These are phyloP conservation scores for Gracilaria vermiculophylla DNA, from an alignment of 23 red algal genomes.

Conservation along the genomic window DNA sequence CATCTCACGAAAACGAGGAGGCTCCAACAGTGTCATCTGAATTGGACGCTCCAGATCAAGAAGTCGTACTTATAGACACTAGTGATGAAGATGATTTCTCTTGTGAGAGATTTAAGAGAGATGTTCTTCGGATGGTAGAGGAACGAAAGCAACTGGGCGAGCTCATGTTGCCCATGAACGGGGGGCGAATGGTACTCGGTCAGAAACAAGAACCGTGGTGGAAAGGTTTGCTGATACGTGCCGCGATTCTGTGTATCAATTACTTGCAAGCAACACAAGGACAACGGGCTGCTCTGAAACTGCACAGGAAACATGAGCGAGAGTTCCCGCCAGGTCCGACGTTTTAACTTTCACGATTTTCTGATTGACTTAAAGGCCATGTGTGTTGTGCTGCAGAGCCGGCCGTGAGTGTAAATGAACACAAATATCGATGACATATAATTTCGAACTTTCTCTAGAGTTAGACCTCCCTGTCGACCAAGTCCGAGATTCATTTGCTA, in stretches of 20 bases:
- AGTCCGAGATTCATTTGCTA: too few species aligned
- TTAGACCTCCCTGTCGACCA: too few species aligned
- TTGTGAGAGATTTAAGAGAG: constrained; percentile 61
- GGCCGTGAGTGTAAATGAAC: too few species aligned
- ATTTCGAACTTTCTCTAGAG: too few species aligned
- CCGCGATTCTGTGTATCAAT: constrained; percentile 77
- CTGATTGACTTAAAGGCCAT: background rate
- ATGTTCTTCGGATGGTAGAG: constrained; percentile 47
- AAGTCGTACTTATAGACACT: background rate
- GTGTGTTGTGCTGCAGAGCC: too few species aligned
- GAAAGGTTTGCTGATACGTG: constrained; percentile 83
- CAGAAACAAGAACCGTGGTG: constrained; percentile 72
- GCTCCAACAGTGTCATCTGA: background rate
- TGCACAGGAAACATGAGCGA: constrained; percentile 59
- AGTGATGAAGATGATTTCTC: constrained; percentile 58
- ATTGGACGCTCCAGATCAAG: background rate
- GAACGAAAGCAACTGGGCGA: constrained; percentile 77
- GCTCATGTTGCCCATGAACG: constrained; percentile 63
- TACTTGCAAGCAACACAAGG: constrained; percentile 88
- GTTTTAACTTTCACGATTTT: constrained; percentile 30
- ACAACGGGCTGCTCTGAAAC: constrained; percentile 46
- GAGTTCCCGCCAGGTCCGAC: constrained; percentile 65
- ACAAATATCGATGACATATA: too few species aligned
- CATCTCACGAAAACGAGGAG: background rate
- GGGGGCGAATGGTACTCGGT: constrained; percentile 15